Evolutionary conservation across 805 yeast species (phyloP).

Genomic region (Zygoascus biomembranicola): DNA sequence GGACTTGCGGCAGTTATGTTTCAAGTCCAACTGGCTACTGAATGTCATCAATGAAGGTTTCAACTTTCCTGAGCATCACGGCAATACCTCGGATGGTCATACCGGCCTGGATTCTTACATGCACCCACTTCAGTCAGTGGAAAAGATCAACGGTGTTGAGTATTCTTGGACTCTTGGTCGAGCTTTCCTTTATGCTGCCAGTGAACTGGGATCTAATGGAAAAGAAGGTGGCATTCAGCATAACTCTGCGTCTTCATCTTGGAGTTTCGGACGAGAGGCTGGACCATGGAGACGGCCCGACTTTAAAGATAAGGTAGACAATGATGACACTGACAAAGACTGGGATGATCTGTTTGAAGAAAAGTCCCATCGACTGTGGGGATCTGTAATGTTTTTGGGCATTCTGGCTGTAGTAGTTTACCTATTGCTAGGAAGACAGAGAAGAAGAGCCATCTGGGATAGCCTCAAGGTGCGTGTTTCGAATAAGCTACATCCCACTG

Average conservation of each 20-base stretch:
- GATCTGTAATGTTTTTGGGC: slow-evolving; percentile 30
- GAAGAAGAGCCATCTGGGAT: slow-evolving; percentile 16
- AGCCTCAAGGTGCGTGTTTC: slow-evolving; percentile 12
- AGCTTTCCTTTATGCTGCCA: slow-evolving; percentile 72
- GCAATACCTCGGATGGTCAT: not conserved
- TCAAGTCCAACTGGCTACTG: slow-evolving; percentile 91
- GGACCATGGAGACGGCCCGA: slow-evolving; percentile 8
- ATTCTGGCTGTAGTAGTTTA: slow-evolving; percentile 27
- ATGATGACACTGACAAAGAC: slow-evolving; percentile 18
- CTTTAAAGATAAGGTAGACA: slow-evolving; percentile 13
- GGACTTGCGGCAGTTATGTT: slow-evolving; percentile 63
- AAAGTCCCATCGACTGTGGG: slow-evolving; percentile 29
- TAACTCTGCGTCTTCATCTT: slow-evolving; percentile 10
- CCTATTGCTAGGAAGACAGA: slow-evolving; percentile 30
- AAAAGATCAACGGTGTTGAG: slow-evolving; percentile 72
- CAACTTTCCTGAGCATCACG: slow-evolving; percentile 49
- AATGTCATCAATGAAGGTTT: slow-evolving; percentile 89
- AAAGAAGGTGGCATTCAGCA: slow-evolving; percentile 14
- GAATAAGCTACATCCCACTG: not conserved
- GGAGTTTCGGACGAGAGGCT: slow-evolving; percentile 15
- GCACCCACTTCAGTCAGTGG: slow-evolving; percentile 76
- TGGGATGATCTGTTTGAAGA: slow-evolving; percentile 16
- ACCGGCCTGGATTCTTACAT: slow-evolving; percentile 9
- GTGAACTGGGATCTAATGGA: slow-evolving; percentile 32
- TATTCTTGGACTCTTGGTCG: slow-evolving; percentile 94